Evolutionary conservation across 768 basidiomycete species (phyloP).

Genomic region (Sutorius australiensis): DNA sequence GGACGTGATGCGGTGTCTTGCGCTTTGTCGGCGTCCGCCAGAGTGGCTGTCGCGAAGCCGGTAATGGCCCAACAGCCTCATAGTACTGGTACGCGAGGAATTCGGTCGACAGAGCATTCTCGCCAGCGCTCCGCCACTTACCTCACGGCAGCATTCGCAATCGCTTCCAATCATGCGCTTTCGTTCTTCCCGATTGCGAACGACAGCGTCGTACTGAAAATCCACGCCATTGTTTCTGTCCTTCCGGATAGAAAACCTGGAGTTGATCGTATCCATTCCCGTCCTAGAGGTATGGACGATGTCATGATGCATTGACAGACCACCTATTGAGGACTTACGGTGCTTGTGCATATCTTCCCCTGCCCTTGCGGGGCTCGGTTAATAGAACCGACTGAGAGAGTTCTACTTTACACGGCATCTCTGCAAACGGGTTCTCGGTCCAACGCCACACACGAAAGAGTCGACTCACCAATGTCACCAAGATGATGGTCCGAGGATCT

Average conservation of each 20-base stretch:
- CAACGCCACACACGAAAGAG: neutral
- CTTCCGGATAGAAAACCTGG: constrained; percentile 63
- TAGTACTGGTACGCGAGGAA: constrained; percentile 57
- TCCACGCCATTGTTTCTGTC: constrained; percentile 58
- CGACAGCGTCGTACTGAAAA: constrained; percentile 75
- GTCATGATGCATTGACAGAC: neutral
- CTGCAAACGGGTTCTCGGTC: constrained; percentile 8
- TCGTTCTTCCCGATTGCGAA: constrained; percentile 61
- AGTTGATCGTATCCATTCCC: constrained; percentile 50
- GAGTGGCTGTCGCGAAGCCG: constrained; percentile 61
- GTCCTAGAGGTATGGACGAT: constrained; percentile 14
- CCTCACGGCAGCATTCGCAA: constrained; percentile 80
- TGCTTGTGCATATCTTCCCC: constrained; percentile 53
- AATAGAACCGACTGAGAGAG: constrained; percentile 3
- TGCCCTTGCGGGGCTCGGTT: constrained; percentile 44
- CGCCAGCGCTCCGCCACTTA: constrained; percentile 31
- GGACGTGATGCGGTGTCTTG: constrained; percentile 7
- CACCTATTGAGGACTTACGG: constrained; percentile 26
- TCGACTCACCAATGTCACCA: constrained; percentile 11
- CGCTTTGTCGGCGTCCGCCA: constrained; percentile 65
- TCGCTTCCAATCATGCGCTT: constrained; percentile 67
- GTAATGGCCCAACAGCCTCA: constrained; percentile 68
- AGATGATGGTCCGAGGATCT: neutral
- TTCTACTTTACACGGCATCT: constrained; percentile 9
- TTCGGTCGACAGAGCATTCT: neutral